Percentiles rank a stretch among this genome's conserved stretches.
These are phyloP conservation scores for Urochloa ruziziensis DNA, from an alignment of 176 grass and related monocot genomes.

Conservation along the genomic window DNA sequence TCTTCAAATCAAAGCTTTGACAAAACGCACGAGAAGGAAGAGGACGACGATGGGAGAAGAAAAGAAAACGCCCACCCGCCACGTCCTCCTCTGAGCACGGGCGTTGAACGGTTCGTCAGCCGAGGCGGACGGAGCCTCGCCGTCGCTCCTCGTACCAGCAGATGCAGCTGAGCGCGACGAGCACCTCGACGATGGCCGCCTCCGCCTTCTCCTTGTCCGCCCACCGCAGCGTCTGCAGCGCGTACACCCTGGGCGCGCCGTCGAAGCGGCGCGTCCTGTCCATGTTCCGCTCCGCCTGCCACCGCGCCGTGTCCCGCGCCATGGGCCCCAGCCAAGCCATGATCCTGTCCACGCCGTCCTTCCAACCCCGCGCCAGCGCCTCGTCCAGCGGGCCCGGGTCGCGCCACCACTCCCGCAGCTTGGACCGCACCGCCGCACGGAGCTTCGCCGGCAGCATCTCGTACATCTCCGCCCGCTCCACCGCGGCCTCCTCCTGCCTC, in stretches of 20 bases:
- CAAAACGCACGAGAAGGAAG: constrained; percentile 26
- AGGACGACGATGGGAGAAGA: too few species aligned
- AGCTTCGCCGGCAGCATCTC: constrained; percentile 82
- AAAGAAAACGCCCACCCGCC: not conserved
- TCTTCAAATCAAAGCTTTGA: constrained; percentile 60
- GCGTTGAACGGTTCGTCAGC: constrained; percentile 17
- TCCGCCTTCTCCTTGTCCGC: constrained; percentile 83
- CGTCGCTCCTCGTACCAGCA: constrained; percentile 89
- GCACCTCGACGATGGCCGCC: constrained; percentile 86
- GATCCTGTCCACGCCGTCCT: constrained; percentile 62
- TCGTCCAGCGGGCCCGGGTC: constrained; percentile 64
- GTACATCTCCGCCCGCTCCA: constrained; percentile 76
- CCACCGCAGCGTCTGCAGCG: constrained; percentile 80
- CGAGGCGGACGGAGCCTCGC: constrained; percentile 41
- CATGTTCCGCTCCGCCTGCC: constrained; percentile 93
- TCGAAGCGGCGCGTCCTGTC: constrained; percentile 68
- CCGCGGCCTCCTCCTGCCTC: constrained; percentile 51
- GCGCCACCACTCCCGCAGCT: constrained; percentile 89
- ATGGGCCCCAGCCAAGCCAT: constrained; percentile 83
- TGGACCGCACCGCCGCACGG: constrained; percentile 60
- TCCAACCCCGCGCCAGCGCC: constrained; percentile 76
- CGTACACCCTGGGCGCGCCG: constrained; percentile 45
- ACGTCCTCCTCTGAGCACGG: not conserved
- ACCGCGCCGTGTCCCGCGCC: constrained; percentile 66
- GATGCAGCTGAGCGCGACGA: constrained; percentile 89